phyloP scores from a whole-genome alignment of 768 basidiomycete genomes.

The Boletus fagicola region DNA sequence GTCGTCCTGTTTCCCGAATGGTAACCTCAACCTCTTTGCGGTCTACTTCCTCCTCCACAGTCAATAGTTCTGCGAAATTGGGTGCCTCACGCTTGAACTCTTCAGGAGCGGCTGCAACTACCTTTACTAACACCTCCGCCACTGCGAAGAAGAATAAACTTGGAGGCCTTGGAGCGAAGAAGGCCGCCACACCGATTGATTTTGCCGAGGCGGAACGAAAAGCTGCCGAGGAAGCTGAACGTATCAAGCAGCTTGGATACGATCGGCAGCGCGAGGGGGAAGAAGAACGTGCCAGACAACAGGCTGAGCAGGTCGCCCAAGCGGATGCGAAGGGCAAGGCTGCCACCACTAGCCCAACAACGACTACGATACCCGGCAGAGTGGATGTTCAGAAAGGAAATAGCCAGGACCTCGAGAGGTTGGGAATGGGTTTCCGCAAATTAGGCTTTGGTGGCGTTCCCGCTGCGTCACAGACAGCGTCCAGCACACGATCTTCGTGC shows the following conservation, averaged over 20 bases:
- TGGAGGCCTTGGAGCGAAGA: slow-evolving; percentile 83
- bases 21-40: slow-evolving; percentile 64
- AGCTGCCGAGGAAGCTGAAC: slow-evolving; percentile 89
- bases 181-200: slow-evolving; percentile 76
- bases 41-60: slow-evolving; percentile 39
- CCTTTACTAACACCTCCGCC: slow-evolving; percentile 32
- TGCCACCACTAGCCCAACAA: slow-evolving; percentile 24
- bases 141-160: slow-evolving; percentile 64
- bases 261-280: slow-evolving; percentile 82
- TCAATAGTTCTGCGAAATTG: slow-evolving; percentile 35
- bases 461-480: slow-evolving; percentile 51
- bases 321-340: slow-evolving; percentile 31
- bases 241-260: slow-evolving; percentile 89
- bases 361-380: slow-evolving; percentile 26
- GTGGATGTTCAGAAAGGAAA: slow-evolving; percentile 40
- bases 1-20: slow-evolving; percentile 56
- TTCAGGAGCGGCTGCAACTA: slow-evolving; percentile 33
- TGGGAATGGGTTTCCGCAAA: slow-evolving; percentile 71
- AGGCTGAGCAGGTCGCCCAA: slow-evolving; percentile 48
- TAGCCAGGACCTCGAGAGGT: slow-evolving; percentile 50
- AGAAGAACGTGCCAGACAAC: slow-evolving; percentile 69
- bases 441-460: slow-evolving; percentile 87
- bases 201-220: slow-evolving; percentile 93
- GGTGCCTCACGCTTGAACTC: slow-evolving; percentile 45
- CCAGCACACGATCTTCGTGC: slow-evolving; percentile 44